These are phyloP conservation scores for Closterium sp. DNA, from an alignment of 139 green algal genomes.

Conservation along the genomic window DNA sequence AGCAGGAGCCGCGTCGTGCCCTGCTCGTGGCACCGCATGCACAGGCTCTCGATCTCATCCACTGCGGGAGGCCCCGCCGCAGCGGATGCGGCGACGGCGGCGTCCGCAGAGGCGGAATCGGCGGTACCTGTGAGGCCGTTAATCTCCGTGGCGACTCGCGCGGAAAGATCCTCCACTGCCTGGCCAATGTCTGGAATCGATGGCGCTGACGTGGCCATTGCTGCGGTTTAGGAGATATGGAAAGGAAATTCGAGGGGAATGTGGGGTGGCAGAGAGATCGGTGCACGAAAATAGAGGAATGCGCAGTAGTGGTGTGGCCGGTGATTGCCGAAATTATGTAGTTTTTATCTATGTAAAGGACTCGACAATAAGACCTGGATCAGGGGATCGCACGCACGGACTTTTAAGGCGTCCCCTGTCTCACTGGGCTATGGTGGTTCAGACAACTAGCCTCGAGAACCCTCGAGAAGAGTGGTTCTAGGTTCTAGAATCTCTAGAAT, in stretches of 20 bases:
- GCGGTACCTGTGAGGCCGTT: background rate
- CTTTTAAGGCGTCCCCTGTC: background rate
- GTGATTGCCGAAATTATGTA: no score
- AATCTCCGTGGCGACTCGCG: background rate
- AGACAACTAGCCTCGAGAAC: background rate
- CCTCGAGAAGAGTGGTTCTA: background rate
- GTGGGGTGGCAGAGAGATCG: no score
- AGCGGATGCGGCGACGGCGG: background rate
- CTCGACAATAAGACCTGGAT: background rate
- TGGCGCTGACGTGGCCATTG: background rate
- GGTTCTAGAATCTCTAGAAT: background rate
- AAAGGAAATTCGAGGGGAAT: no score
- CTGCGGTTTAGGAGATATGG: background rate
- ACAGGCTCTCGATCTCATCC: constrained; percentile 48
- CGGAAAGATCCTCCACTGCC: background rate
- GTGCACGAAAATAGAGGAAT: background rate
- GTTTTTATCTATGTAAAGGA: background rate
- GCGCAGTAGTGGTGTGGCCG: background rate
- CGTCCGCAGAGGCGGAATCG: background rate
- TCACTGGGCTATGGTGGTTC: background rate
- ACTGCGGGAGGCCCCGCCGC: background rate
- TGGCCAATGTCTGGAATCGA: background rate
- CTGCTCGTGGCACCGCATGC: constrained; percentile 57
- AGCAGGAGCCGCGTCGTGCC: constrained; percentile 60
- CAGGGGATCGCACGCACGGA: background rate